phyloP scores from a whole-genome alignment of 2,329 filamentous ascomycete genomes.

The Pseudodiploospora longispora region DNA sequence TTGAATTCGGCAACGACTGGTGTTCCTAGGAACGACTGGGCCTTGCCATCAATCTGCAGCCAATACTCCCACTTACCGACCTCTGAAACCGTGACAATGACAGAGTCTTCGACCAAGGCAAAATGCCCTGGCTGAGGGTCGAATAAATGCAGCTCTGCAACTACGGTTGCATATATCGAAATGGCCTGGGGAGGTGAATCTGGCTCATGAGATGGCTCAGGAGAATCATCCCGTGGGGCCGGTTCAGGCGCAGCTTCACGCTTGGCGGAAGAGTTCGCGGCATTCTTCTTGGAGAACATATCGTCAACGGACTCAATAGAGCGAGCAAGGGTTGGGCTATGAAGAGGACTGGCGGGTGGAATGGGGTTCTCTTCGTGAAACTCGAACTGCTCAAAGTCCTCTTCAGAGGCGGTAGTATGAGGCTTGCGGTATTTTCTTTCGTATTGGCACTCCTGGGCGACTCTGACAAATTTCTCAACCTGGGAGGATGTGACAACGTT shows the following conservation, averaged over 20 bases:
- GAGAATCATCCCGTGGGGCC: slow-evolving; percentile 16
- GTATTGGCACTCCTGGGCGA: slow-evolving; percentile 91
- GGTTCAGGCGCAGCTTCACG: slow-evolving; percentile 28
- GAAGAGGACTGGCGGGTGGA: slow-evolving; percentile 54
- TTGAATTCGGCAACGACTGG: slow-evolving; percentile 85
- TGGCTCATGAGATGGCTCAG: slow-evolving; percentile 14
- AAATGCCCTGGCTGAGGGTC: slow-evolving; percentile 86
- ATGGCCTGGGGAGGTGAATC: slow-evolving; percentile 51
- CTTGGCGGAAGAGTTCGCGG: slow-evolving; percentile 40
- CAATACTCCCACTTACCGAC: slow-evolving; percentile 91
- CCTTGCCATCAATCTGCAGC: slow-evolving; percentile 72
- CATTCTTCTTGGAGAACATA: slow-evolving; percentile 41
- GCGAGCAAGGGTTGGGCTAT: slow-evolving; percentile 47
- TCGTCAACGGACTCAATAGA: slow-evolving; percentile 51
- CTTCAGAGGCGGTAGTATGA: slow-evolving; percentile 69
- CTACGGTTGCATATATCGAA: slow-evolving; percentile 67
- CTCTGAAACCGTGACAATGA: slow-evolving; percentile 75
- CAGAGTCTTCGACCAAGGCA: slow-evolving; percentile 64
- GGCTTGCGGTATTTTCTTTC: slow-evolving; percentile 86
- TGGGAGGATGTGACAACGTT: slow-evolving; percentile 58
- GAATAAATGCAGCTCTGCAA: slow-evolving; percentile 84
- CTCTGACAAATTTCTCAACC: slow-evolving; percentile 70
- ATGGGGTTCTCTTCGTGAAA: slow-evolving; percentile 61
- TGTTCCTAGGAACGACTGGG: slow-evolving; percentile 80
- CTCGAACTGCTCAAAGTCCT: slow-evolving; percentile 74